Conservation (phyloP, 495 filamentous ascomycete species). For the Penicillium paradoxum region DNA sequence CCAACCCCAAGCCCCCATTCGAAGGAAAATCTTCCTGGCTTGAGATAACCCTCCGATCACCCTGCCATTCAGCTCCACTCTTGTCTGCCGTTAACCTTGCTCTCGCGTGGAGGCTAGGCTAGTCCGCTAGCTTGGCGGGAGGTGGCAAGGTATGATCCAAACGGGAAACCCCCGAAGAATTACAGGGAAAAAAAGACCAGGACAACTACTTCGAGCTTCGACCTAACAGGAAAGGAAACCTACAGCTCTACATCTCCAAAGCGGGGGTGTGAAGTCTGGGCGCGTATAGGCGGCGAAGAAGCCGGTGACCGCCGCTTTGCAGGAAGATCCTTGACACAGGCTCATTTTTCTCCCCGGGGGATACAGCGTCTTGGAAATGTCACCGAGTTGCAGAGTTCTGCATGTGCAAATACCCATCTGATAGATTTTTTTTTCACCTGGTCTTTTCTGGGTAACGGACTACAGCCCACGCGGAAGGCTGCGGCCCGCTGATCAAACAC, state of each 20-base stretch:
- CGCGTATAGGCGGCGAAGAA: conserved; percentile 3
- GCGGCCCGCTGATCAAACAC: background rate
- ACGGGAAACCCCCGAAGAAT: background rate
- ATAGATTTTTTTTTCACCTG: background rate
- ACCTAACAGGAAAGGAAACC: background rate
- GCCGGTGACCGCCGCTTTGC: conserved; percentile 7
- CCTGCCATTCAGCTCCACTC: background rate
- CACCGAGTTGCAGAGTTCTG: background rate
- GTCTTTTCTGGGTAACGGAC: background rate
- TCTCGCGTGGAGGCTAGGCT: background rate
- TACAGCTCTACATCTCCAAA: background rate
- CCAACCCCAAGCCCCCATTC: background rate
- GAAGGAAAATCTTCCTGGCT: background rate
- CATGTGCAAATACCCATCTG: background rate
- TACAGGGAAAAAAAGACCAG: background rate
- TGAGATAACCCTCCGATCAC: conserved; percentile 2
- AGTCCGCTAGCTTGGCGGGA: background rate
- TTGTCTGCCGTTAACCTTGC: background rate
- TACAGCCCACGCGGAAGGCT: background rate
- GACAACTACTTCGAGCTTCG: background rate
- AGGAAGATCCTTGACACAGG: background rate
- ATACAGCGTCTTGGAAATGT: background rate
- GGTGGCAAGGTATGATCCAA: background rate
- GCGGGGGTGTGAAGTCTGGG: background rate
- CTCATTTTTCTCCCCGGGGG: background rate